These are phyloP conservation scores for Inosperma sp. DNA, from an alignment of 768 basidiomycete species.

Conservation along the genomic window DNA sequence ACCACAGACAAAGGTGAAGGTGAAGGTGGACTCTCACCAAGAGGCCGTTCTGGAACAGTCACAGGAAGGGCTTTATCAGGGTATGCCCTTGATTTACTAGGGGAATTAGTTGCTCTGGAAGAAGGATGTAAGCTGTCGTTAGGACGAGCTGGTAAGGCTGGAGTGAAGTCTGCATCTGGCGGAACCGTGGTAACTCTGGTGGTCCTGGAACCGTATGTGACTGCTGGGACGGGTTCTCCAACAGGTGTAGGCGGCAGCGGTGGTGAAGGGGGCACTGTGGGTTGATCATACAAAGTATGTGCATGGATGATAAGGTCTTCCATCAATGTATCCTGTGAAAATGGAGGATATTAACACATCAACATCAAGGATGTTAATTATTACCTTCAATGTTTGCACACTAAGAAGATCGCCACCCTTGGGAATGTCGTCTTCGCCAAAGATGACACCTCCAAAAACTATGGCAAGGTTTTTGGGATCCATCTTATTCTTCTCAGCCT, in stretches of 20 bases:
- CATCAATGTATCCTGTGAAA: conserved; percentile 51
- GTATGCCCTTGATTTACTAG: conserved; percentile 34
- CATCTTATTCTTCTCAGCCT: conserved; percentile 84
- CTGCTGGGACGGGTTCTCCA: conserved; percentile 53
- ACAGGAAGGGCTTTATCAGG: conserved; percentile 23
- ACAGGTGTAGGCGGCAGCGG: conserved; percentile 70
- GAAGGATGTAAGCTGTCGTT: conserved; percentile 77
- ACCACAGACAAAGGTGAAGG: conserved; percentile 8
- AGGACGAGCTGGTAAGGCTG: conserved; percentile 64
- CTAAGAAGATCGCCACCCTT: conserved; percentile 72
- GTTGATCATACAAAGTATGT: conserved; percentile 55
- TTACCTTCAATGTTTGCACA: conserved; percentile 73
- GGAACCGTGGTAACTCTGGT: conserved; percentile 59
- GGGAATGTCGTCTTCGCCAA: conserved; percentile 88
- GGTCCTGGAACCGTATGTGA: conserved; percentile 66
- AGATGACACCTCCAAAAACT: conserved; percentile 82
- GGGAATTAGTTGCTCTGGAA: conserved; percentile 49
- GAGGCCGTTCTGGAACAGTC: conserved; percentile 21
- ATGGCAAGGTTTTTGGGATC: conserved; percentile 89
- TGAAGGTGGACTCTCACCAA: not conserved
- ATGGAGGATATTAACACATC: not conserved
- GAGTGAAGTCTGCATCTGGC: conserved; percentile 54
- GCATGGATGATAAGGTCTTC: conserved; percentile 80
- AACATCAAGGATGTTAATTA: not conserved
- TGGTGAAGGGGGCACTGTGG: conserved; percentile 43